Conservation (phyloP, 1,284 basidiomycete genomes). For the Austroboletus novae-zelandiae region DNA sequence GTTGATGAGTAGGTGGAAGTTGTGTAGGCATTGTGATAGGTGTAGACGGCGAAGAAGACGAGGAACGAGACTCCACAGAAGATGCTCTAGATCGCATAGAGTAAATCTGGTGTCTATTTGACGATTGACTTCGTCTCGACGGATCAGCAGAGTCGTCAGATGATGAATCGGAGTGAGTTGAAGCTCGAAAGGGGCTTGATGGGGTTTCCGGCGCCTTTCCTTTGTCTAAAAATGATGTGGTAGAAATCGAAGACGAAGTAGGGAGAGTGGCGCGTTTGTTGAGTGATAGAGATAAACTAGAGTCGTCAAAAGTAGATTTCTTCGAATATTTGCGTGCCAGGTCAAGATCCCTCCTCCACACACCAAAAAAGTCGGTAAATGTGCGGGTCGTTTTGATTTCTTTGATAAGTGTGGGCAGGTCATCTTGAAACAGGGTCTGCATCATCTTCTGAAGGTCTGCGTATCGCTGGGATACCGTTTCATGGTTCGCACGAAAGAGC, state of each 20-base stretch:
- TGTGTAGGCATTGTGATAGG: conserved; percentile 25
- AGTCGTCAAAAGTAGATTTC: conserved; percentile 7
- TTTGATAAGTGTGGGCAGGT: conserved; percentile 60
- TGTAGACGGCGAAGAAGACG: conserved; percentile 23
- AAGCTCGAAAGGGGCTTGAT: neutral
- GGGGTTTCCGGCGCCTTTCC: conserved; percentile 19
- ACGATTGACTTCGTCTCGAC: conserved; percentile 5
- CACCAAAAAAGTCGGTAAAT: conserved; percentile 73
- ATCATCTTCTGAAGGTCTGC: conserved; percentile 59
- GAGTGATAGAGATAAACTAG: conserved; percentile 35
- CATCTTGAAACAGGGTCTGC: conserved; percentile 52
- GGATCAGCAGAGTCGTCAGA: conserved; percentile 19
- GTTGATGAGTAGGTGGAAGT: conserved; percentile 13
- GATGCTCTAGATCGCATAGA: conserved; percentile 27
- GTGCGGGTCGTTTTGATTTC: conserved; percentile 59
- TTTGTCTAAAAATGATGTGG: conserved; percentile 22
- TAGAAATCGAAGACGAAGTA: conserved; percentile 35
- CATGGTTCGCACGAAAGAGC: conserved; percentile 65
- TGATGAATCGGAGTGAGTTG: conserved; percentile 21
- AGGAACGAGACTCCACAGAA: conserved; percentile 37
- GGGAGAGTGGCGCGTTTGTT: conserved; percentile 56
- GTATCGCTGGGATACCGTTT: conserved; percentile 62
- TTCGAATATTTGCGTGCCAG: conserved; percentile 41
- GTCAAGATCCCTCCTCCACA: conserved; percentile 71
- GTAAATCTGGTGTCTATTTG: conserved; percentile 2